phyloP scores from a whole-genome alignment of 2,329 filamentous ascomycete genomes.

The Ceratocystiopsis minuta region DNA sequence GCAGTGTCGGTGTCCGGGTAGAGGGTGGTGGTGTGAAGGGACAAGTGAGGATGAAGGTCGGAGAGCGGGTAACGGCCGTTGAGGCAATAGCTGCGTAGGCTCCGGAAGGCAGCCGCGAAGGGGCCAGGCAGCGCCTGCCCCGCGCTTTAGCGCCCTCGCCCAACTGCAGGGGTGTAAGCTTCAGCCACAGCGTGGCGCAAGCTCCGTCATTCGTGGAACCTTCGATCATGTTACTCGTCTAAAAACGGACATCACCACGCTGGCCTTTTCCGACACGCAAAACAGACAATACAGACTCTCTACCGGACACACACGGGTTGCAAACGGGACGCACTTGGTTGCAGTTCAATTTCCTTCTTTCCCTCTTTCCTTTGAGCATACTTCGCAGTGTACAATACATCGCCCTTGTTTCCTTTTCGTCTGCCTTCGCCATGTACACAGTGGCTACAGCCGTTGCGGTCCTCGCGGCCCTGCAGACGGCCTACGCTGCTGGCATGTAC shows the following conservation, averaged over 20 bases:
- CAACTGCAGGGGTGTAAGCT: slow-evolving; percentile 9
- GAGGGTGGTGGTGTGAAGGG: not conserved
- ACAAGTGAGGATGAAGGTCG: slow-evolving; percentile 1
- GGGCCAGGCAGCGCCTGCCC: too few species aligned
- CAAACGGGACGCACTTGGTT: too few species aligned
- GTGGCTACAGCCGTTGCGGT: slow-evolving; percentile 34
- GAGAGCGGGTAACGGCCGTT: not conserved
- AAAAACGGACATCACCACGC: slow-evolving; percentile 18
- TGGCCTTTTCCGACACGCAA: slow-evolving; percentile 22
- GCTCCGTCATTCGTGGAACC: too few species aligned
- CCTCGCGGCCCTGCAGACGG: slow-evolving; percentile 46
- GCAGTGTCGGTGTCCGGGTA: not conserved
- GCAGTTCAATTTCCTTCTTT: too few species aligned
- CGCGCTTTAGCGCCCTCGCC: too few species aligned
- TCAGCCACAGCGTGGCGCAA: slow-evolving; percentile 8
- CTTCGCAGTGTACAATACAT: too few species aligned
- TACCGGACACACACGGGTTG: too few species aligned
- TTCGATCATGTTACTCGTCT: not conserved
- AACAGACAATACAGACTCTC: too few species aligned
- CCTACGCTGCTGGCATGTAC: slow-evolving; percentile 58
- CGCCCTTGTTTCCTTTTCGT: too few species aligned
- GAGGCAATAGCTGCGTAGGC: too few species aligned
- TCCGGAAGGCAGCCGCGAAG: too few species aligned
- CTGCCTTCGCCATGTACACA: not conserved
- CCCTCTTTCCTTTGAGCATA: too few species aligned